Conservation (phyloP, 108 stramenopile genomes). For the Pseudonitzschia delicatissima region DNA sequence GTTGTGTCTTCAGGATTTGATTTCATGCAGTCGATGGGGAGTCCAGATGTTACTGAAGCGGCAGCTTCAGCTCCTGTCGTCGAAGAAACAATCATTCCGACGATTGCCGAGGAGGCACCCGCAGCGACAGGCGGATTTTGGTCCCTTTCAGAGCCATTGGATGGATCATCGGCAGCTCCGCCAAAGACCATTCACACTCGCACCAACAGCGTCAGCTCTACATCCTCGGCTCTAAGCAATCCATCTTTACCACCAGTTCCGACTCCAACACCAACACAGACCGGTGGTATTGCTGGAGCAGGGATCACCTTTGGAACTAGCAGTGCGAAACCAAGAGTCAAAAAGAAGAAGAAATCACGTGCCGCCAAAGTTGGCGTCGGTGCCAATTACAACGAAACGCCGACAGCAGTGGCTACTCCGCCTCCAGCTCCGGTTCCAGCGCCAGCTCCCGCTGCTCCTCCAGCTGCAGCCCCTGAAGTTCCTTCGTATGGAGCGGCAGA, state of each 20-base stretch:
- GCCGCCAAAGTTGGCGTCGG: slow-evolving; percentile 26
- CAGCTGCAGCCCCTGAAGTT: neutral
- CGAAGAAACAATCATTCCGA: slow-evolving; percentile 3
- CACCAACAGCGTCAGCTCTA: slow-evolving; percentile 10
- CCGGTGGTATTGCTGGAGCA: slow-evolving; percentile 22
- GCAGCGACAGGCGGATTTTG: slow-evolving; percentile 7
- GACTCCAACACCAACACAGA: neutral
- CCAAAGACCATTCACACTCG: neutral
- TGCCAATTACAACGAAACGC: slow-evolving; percentile 1
- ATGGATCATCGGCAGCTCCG: neutral
- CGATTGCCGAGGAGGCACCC: slow-evolving; percentile 8
- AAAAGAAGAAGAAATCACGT: slow-evolving; percentile 40
- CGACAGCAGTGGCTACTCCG: neutral
- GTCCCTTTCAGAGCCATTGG: slow-evolving; percentile 12
- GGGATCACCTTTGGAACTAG: slow-evolving; percentile 40
- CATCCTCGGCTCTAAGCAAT: slow-evolving; percentile 9
- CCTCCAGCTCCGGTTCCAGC: slow-evolving; percentile 13
- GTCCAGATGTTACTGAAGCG: slow-evolving; percentile 13
- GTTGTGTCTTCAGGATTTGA: slow-evolving; percentile 14
- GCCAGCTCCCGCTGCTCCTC: neutral
- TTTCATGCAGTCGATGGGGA: slow-evolving; percentile 39
- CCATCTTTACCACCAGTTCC: slow-evolving; percentile 6
- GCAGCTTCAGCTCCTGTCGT: slow-evolving; percentile 8
- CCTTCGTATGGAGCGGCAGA: too few relatives aligned
- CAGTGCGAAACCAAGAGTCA: slow-evolving; percentile 21